phyloP scores from a whole-genome alignment of 306 rosid species.

The Trichosanthes cucumerina region DNA sequence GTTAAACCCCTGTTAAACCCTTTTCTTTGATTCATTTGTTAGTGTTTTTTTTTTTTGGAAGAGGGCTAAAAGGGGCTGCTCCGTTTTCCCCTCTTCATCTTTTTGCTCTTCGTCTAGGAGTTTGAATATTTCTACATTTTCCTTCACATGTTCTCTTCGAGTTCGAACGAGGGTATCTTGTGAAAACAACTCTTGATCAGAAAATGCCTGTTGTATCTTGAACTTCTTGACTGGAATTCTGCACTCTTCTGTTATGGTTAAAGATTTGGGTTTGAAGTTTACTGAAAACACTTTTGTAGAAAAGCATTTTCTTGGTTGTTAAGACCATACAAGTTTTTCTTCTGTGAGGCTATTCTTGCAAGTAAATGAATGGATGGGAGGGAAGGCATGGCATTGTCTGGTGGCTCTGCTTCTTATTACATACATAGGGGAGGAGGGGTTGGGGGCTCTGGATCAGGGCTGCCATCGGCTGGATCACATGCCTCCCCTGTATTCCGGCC shows the following conservation, averaged over 20 bases:
- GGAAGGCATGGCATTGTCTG: constrained; percentile 86
- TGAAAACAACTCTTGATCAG: neutral
- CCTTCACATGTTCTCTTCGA: neutral
- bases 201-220: neutral
- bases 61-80: constrained; percentile 14
- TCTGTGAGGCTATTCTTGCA: constrained; percentile 19
- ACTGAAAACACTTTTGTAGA: neutral
- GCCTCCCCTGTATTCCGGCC: constrained; percentile 57
- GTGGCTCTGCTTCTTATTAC: constrained; percentile 78
- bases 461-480: constrained; percentile 47
- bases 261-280: constrained; percentile 16
- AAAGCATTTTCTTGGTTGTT: neutral
- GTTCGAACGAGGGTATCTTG: neutral
- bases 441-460: constrained; percentile 47
- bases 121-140: neutral
- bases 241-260: neutral
- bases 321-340: neutral
- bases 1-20: constrained; percentile 21
- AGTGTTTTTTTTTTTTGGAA: constrained; percentile 14
- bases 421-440: constrained; percentile 69
- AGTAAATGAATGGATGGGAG: constrained; percentile 99
- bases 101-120: neutral
- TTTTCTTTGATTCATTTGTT: neutral
- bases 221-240: neutral
- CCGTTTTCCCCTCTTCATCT: neutral